These are phyloP conservation scores for Durusdinium trenchii DNA, from an alignment of 73 alveolate genomes.

Conservation along the genomic window DNA sequence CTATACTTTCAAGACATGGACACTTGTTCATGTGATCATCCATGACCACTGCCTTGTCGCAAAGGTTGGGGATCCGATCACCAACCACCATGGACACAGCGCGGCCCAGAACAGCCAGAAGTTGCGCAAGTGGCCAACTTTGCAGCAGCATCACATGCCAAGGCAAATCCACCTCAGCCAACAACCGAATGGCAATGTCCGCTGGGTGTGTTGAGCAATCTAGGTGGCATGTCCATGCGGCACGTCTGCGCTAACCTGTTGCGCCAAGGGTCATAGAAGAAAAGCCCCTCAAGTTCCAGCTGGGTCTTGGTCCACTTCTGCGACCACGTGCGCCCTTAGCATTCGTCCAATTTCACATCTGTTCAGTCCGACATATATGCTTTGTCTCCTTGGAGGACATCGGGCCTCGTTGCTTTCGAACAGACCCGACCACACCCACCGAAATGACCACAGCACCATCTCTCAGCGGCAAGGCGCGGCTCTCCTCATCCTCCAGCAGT, in stretches of 20 bases:
- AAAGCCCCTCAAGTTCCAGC: conserved; percentile 62
- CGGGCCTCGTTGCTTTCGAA: no score
- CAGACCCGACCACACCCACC: no score
- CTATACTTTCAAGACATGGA: neutral
- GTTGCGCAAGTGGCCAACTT: conserved; percentile 59
- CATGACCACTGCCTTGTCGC: conserved; percentile 5
- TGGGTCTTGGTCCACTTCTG: conserved; percentile 66
- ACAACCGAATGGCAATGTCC: neutral
- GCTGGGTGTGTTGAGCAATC: neutral
- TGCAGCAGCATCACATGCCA: conserved; percentile 66
- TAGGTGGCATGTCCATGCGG: neutral
- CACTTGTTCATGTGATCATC: neutral
- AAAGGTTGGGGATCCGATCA: neutral
- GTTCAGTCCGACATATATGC: no score
- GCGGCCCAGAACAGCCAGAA: conserved; percentile 41
- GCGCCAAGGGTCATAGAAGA: conserved; percentile 29
- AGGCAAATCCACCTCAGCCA: conserved; percentile 19
- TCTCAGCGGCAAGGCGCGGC: neutral
- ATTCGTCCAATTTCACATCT: no score
- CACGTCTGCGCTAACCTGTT: no score
- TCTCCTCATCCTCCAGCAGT: neutral
- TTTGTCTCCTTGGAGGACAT: no score
- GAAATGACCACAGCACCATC: neutral
- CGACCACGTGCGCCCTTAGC: neutral
- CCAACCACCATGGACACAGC: conserved; percentile 26